Base-by-base conservation (phyloP, 1,139 yeast genomes). In the Meyerozyma sp. region DNA sequence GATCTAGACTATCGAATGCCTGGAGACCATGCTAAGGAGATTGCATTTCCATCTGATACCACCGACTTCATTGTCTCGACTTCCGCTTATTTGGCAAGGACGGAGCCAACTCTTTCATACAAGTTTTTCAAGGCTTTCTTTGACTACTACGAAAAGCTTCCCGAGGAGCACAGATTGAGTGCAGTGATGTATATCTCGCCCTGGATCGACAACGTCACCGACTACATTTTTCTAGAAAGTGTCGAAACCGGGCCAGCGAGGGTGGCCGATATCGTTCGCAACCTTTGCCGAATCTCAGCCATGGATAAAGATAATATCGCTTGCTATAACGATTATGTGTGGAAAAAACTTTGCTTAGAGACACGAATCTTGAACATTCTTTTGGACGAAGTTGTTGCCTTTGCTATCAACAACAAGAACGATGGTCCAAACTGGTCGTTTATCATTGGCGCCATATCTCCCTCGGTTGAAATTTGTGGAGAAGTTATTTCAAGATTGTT, bases 381-480 rank as follows among this genome's bases (percentile, higher is more conserved):
- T 32, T 76, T 87, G 11, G 89, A 85, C 49, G 95, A 87, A 55
- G 79, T 86, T 27, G 78, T 85, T 18, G 79, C 82, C 1, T 86
- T 81, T 53, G 86, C 91, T 2, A 77, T 85, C 54, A 94, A 85
- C 54, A 79, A 82, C 56, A 85, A 84, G 50, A 82, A 87, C 32
- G 87, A 82, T 51, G 85, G 84, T 13, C 75, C 80, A 27, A 81
- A 78, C 43, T 84, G 91, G 91, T 68, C 73, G 16, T 75, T 74
- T 41, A 75, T 81, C 3, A 74, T 84, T 4, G 74, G 86, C 0
- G 75, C 85, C 20, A 69, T 89, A 44, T 75, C 85, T 0, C 93
- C 96, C 4, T 82, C 95, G 1, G 70, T 82, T 16, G 89, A 84
- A 49, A 75, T 88, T 4, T 83, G 91, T 54, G 84, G 89, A 9